These are phyloP conservation scores for Arthroderma sp. DNA, from an alignment of 2,329 filamentous ascomycete genomes.

Conservation along the genomic window DNA sequence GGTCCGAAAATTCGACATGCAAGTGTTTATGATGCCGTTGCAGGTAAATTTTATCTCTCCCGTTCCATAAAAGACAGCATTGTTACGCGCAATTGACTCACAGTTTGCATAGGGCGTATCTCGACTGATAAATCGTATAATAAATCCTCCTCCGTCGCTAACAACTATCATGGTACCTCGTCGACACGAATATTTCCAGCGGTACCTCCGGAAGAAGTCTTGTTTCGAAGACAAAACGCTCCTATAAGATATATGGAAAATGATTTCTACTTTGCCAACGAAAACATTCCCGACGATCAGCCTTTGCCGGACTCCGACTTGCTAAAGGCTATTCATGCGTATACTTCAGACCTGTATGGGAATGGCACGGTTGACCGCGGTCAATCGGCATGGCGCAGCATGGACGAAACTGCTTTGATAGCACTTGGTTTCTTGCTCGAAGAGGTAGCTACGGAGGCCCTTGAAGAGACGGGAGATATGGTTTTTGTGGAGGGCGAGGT, in stretches of 20 bases:
- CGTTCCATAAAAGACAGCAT: neutral
- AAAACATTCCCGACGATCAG: slow-evolving; percentile 29
- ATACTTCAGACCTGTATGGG: slow-evolving; percentile 45
- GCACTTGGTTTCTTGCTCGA: slow-evolving; percentile 50
- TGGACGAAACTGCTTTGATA: slow-evolving; percentile 52
- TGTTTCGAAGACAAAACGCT: slow-evolving; percentile 42
- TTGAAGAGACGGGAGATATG: slow-evolving; percentile 48
- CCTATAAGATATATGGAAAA: slow-evolving; percentile 42
- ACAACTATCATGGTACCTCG: slow-evolving; percentile 20
- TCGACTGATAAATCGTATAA: slow-evolving; percentile 28
- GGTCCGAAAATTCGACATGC: slow-evolving; percentile 23
- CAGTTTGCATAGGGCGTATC: slow-evolving; percentile 34
- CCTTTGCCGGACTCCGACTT: slow-evolving; percentile 46
- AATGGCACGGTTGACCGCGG: slow-evolving; percentile 24
- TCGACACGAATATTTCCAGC: slow-evolving; percentile 24
- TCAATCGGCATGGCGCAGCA: slow-evolving; percentile 37
- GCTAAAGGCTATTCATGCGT: slow-evolving; percentile 45
- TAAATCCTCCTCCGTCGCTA: slow-evolving; percentile 16
- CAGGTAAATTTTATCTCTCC: slow-evolving; percentile 30
- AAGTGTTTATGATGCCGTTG: slow-evolving; percentile 48
- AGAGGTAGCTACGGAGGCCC: slow-evolving; percentile 40
- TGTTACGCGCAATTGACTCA: neutral
- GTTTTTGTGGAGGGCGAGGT: slow-evolving; percentile 42
- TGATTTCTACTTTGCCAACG: slow-evolving; percentile 45
- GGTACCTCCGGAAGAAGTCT: slow-evolving; percentile 46